A percentile compares a stretch with the other conserved stretches of the same genome.
These are phyloP conservation scores for Puccinia polysora DNA, from an alignment of 1,284 basidiomycete genomes.

Conservation along the genomic window DNA sequence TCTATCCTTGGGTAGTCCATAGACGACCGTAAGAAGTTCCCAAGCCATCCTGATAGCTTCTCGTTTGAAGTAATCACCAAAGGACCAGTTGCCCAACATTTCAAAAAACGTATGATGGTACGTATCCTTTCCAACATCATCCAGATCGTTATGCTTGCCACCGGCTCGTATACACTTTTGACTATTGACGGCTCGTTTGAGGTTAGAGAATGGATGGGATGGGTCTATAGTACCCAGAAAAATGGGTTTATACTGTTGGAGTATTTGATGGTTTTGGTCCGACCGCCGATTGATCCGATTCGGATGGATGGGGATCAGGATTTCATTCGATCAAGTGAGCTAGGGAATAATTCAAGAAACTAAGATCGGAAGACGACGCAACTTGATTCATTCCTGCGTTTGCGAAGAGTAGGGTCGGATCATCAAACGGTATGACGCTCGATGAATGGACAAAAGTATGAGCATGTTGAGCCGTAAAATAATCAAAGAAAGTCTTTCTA, in stretches of 20 bases:
- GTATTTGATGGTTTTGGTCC: background rate
- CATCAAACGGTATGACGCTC: conserved; percentile 45
- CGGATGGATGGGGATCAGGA: background rate
- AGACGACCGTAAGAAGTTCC: conserved; percentile 24
- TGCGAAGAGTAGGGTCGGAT: conserved; percentile 84
- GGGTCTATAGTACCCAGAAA: conserved; percentile 40
- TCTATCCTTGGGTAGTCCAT: conserved; percentile 34
- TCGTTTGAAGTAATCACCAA: conserved; percentile 42
- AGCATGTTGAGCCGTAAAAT: conserved; percentile 18
- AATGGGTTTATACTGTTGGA: conserved; percentile 40
- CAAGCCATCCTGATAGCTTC: conserved; percentile 30
- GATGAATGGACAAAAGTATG: conserved; percentile 41
- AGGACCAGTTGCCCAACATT: conserved; percentile 43
- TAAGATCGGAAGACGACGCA: conserved; percentile 8
- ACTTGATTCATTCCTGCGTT: conserved; percentile 63
- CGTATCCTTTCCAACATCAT: conserved; percentile 42
- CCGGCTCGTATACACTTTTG: conserved; percentile 43
- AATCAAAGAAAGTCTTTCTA: conserved; percentile 34
- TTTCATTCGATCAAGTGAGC: background rate
- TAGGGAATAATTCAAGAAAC: background rate
- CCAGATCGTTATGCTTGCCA: conserved; percentile 42
- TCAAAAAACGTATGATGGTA: conserved; percentile 44
- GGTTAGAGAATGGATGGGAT: conserved; percentile 4
- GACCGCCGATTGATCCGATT: background rate
- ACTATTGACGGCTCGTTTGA: conserved; percentile 41